Evolutionary conservation across 768 basidiomycete species (phyloP).

Genomic region (Serendipita sp.): DNA sequence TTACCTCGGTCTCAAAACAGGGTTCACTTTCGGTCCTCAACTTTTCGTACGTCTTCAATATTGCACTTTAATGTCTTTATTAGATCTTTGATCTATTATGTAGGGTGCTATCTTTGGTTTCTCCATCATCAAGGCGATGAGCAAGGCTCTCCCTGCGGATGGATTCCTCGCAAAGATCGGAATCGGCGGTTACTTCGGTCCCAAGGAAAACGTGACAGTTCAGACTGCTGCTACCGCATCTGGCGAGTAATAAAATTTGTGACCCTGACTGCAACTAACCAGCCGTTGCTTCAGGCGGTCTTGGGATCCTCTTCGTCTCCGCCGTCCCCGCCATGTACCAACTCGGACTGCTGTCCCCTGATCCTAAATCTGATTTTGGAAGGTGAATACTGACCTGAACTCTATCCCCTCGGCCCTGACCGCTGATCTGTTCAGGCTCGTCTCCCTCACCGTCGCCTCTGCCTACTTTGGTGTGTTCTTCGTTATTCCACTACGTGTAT

Average conservation of each 20-base stretch:
- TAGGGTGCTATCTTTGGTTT: constrained; percentile 38
- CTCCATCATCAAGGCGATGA: constrained; percentile 42
- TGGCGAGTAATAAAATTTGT: constrained; percentile 10
- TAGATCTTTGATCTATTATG: neutral
- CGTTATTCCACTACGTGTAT: constrained; percentile 37
- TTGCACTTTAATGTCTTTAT: neutral
- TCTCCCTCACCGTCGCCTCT: constrained; percentile 36
- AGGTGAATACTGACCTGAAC: neutral
- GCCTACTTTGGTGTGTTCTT: constrained; percentile 53
- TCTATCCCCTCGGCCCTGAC: neutral
- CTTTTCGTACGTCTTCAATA: constrained; percentile 28
- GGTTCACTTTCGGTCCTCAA: constrained; percentile 48
- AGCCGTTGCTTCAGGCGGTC: constrained; percentile 25
- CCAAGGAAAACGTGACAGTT: constrained; percentile 51
- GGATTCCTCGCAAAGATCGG: constrained; percentile 29
- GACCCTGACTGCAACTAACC: constrained; percentile 19
- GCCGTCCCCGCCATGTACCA: constrained; percentile 48
- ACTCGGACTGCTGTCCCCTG: constrained; percentile 29
- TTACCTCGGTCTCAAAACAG: constrained; percentile 53
- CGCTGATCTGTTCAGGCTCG: constrained; percentile 20
- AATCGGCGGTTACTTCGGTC: constrained; percentile 38
- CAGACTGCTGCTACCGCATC: constrained; percentile 17
- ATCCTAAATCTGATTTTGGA: constrained; percentile 37
- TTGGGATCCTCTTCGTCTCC: constrained; percentile 43
- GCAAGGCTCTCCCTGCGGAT: constrained; percentile 31